A percentile compares a stretch with the other conserved stretches of the same genome.
These are phyloP conservation scores for Suillus fuscotomentosus DNA, from an alignment of 768 basidiomycete species.

Conservation along the genomic window DNA sequence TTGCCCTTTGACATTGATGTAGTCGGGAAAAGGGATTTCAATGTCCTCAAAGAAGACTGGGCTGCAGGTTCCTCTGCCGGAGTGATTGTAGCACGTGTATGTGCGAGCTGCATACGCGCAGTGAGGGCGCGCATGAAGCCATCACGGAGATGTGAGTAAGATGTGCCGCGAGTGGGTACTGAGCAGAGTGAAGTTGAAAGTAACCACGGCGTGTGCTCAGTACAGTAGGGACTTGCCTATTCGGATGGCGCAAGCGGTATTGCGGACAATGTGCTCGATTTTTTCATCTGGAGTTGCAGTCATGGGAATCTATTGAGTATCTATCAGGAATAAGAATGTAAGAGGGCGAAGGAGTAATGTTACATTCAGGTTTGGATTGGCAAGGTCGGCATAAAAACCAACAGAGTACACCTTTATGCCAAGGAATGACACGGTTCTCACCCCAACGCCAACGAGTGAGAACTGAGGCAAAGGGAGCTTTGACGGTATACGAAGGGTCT, in stretches of 20 bases:
- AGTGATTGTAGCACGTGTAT: conserved; percentile 51
- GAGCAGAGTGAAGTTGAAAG: conserved; percentile 4
- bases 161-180: conserved; percentile 83
- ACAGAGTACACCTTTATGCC: conserved; percentile 87
- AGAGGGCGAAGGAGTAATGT: conserved; percentile 12
- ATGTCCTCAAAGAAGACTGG: conserved; percentile 63
- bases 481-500: conserved; percentile 58
- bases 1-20: conserved; percentile 63
- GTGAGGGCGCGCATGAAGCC: conserved; percentile 78
- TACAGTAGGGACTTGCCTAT: conserved; percentile 51
- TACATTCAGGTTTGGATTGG: conserved; percentile 62
- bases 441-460: conserved; percentile 79
- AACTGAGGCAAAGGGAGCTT: conserved; percentile 61
- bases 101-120: conserved; percentile 51
- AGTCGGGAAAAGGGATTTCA: conserved; percentile 77
- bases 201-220: neutral
- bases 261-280: conserved; percentile 62
- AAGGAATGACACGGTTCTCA: conserved; percentile 86
- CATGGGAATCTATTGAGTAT: conserved; percentile 44
- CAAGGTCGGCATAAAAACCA: conserved; percentile 85
- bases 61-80: conserved; percentile 56
- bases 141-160: conserved; percentile 77
- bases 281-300: conserved; percentile 67
- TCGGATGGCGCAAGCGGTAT: conserved; percentile 69
- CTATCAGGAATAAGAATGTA: neutral